Percentiles rank a stretch among this genome's conserved stretches.
Evolutionary conservation across 169 alveolate species (phyloP).

Genomic region (Eimeria acervulina): DNA sequence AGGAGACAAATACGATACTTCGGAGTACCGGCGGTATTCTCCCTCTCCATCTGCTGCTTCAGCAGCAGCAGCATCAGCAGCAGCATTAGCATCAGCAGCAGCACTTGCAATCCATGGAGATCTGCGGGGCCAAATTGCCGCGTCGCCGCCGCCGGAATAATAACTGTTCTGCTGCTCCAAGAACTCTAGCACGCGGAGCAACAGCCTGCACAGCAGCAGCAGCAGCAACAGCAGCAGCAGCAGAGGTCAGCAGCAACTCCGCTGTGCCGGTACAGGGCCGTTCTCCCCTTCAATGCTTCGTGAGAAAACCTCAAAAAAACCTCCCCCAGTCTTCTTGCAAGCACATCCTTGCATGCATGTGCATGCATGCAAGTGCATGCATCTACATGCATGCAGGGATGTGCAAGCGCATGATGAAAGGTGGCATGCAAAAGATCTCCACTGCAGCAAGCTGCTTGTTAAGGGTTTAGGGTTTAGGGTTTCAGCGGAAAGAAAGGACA

Average conservation of each 20-base stretch:
- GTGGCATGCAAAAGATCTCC: neutral
- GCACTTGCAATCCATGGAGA: slow-evolving; percentile 19
- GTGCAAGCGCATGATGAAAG: too few relatives aligned
- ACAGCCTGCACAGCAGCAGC: slow-evolving; percentile 44
- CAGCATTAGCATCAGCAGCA: slow-evolving; percentile 42
- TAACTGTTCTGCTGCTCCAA: slow-evolving; percentile 45
- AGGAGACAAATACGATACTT: slow-evolving; percentile 69
- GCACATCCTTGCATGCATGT: neutral
- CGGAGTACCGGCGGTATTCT: slow-evolving; percentile 6
- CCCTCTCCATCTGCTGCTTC: neutral
- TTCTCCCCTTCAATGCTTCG: too few relatives aligned
- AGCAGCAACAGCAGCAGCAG: slow-evolving; percentile 4
- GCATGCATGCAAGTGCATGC: too few relatives aligned
- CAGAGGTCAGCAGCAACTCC: neutral
- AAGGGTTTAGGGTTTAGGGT: neutral
- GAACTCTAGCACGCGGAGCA: slow-evolving; percentile 45
- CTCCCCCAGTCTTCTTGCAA: too few relatives aligned
- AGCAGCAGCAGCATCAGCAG: neutral
- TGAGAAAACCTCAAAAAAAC: neutral
- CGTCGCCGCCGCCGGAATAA: slow-evolving; percentile 36
- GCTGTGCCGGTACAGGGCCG: too few relatives aligned
- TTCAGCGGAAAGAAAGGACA: too few relatives aligned
- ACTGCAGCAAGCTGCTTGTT: neutral
- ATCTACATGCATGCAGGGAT: too few relatives aligned
- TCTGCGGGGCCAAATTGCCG: neutral